Evolutionary conservation across 2,329 filamentous ascomycete genomes (phyloP).

Genomic region (Verticillium alfalfae): DNA sequence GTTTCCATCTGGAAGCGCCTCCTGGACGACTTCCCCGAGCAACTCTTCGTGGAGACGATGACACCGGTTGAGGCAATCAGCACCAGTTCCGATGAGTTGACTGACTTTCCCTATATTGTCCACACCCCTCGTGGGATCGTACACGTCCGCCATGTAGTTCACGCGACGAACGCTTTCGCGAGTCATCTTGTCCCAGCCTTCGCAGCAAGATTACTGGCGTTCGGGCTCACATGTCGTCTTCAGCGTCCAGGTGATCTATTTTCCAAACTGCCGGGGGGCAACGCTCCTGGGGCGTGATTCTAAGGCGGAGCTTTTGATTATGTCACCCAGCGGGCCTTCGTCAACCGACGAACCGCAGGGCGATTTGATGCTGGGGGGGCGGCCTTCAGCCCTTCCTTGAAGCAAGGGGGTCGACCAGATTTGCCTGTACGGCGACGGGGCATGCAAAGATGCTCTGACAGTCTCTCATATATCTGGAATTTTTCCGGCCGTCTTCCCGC

Average conservation of each 20-base stretch:
- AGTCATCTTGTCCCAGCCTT: conserved; percentile 15
- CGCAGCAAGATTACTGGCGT: conserved; percentile 8
- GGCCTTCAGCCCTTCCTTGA: conserved; percentile 35
- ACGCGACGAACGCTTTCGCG: conserved; percentile 18
- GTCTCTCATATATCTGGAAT: neutral
- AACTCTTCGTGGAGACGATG: conserved; percentile 15
- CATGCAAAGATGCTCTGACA: neutral
- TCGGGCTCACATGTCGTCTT: conserved; percentile 1
- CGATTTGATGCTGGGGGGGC: conserved; percentile 49
- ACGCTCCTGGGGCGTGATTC: conserved; percentile 12
- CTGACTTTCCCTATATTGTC: conserved; percentile 7
- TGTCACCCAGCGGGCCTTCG: conserved; percentile 11
- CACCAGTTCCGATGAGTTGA: neutral
- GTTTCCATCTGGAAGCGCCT: conserved; percentile 1
- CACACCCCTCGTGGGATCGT: conserved; percentile 15
- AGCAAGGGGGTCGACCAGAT: conserved; percentile 12
- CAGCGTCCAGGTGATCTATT: neutral
- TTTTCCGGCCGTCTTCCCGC: neutral
- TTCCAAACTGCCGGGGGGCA: neutral
- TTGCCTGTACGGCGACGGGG: conserved; percentile 11
- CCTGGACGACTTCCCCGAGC: conserved; percentile 8
- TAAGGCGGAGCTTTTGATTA: conserved; percentile 17
- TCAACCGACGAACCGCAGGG: conserved; percentile 16
- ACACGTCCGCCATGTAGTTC: conserved; percentile 13
- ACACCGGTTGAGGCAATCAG: conserved; percentile 10